These are phyloP conservation scores for Myxozyma vanderwaltii DNA, from an alignment of 805 yeast genomes.

Conservation along the genomic window DNA sequence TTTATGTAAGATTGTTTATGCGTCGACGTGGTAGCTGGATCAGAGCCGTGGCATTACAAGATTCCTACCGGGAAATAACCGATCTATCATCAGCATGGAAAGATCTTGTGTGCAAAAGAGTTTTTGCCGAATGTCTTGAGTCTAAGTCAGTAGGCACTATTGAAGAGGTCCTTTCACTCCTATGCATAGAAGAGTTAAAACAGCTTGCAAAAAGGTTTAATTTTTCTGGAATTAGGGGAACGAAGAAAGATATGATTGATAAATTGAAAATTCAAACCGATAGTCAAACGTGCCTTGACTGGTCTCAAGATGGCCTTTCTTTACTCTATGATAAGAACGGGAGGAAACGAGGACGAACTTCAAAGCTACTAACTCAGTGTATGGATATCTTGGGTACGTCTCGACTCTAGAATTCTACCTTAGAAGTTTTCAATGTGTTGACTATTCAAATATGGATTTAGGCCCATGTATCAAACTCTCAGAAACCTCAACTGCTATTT, in stretches of 20 bases:
- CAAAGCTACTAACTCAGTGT: conserved; percentile 4
- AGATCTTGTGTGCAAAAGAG: background rate
- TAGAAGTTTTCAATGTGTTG: no score
- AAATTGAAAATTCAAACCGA: conserved; percentile 15
- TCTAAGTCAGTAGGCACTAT: background rate
- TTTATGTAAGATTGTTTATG: conserved; percentile 32
- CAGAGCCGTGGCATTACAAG: conserved; percentile 11
- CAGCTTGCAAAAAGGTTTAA: conserved; percentile 14
- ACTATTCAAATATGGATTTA: no score
- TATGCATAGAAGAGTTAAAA: conserved; percentile 28
- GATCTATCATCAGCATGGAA: conserved; percentile 16
- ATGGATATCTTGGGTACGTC: conserved; percentile 18
- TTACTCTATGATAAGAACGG: conserved; percentile 20
- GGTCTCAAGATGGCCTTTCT: conserved; percentile 10
- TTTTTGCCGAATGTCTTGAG: conserved; percentile 2
- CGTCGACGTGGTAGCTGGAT: conserved; percentile 29
- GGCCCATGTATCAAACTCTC: conserved; percentile 27
- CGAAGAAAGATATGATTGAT: conserved; percentile 19
- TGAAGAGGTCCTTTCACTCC: conserved; percentile 18
- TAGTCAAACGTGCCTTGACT: conserved; percentile 20
- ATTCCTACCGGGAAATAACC: conserved; percentile 21
- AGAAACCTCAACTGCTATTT: conserved; percentile 7
- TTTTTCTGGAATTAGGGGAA: conserved; percentile 7
- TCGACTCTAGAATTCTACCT: no score
- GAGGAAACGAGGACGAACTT: conserved; percentile 1